Conservation (phyloP, 805 yeast species). For the Naumovozyma dairenensis region DNA sequence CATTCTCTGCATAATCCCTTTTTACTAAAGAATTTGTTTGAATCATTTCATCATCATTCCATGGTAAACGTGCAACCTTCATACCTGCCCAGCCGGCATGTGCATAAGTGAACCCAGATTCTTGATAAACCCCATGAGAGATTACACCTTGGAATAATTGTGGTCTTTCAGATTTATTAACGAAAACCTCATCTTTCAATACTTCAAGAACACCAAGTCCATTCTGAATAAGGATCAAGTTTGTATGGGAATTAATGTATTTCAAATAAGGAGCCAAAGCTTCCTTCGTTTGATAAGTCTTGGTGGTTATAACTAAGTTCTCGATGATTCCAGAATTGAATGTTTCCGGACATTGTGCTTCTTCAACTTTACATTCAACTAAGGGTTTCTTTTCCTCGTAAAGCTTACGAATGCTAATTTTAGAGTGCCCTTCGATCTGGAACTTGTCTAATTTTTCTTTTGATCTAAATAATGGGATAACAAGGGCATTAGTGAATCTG, state of each 20-base stretch:
- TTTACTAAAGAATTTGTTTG: constrained; percentile 13
- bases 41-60: constrained; percentile 15
- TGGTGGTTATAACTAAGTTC: constrained; percentile 66
- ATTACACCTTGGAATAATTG: constrained; percentile 64
- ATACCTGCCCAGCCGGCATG: constrained; percentile 72
- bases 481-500: constrained; percentile 13
- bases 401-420: constrained; percentile 19
- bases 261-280: constrained; percentile 52
- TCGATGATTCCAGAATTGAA: constrained; percentile 29
- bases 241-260: constrained; percentile 42
- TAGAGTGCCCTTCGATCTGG: constrained; percentile 10
- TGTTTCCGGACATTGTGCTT: constrained; percentile 18
- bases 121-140: constrained; percentile 70
- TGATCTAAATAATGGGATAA: constrained; percentile 28
- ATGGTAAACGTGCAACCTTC: constrained; percentile 49
- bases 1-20: constrained; percentile 13
- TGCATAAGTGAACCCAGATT: constrained; percentile 30
- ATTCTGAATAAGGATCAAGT: constrained; percentile 69
- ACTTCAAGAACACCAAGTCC: constrained; percentile 76
- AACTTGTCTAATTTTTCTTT: constrained; percentile 18
- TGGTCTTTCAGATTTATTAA: constrained; percentile 40
- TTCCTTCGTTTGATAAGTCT: constrained; percentile 59
- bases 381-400: constrained; percentile 12
- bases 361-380: constrained; percentile 5
- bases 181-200: constrained; percentile 47